A percentile compares a stretch with the other conserved stretches of the same genome.
phyloP scores from a whole-genome alignment of 2,329 filamentous ascomycete genomes.

The Talaromyces sp. region DNA sequence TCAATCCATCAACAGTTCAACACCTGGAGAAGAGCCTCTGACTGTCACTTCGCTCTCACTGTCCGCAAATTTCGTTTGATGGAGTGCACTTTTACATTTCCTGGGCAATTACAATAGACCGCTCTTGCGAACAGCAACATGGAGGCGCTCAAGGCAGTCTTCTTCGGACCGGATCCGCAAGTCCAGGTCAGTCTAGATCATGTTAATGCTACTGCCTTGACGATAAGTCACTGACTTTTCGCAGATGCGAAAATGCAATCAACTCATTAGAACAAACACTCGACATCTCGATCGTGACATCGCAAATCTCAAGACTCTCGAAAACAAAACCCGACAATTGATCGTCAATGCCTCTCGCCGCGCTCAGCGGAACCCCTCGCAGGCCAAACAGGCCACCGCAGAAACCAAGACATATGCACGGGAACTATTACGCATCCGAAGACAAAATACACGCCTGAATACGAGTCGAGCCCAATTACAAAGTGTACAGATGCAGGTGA shows the following conservation, averaged over 20 bases:
- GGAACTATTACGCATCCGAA: constrained; percentile 80
- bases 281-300: constrained; percentile 96
- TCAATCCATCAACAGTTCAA: not conserved
- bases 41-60: not conserved
- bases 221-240: constrained; percentile 20
- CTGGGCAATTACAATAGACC: not conserved
- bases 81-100: not conserved
- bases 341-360: constrained; percentile 82
- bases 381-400: constrained; percentile 72
- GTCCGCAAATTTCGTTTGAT: not conserved
- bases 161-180: constrained; percentile 11
- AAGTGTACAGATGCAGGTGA: constrained; percentile 95
- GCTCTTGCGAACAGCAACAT: constrained; percentile 50
- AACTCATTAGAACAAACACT: constrained; percentile 82
- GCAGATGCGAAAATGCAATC: constrained; percentile 93
- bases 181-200: constrained; percentile 50
- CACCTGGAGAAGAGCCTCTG: not conserved
- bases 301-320: constrained; percentile 70
- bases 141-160: constrained; percentile 78
- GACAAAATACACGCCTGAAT: constrained; percentile 68
- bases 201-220: constrained; percentile 1
- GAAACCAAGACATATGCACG: constrained; percentile 86
- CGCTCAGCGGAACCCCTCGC: constrained; percentile 74
- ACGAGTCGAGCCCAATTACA: constrained; percentile 90
- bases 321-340: constrained; percentile 78